Conservation (phyloP, 176 grass and related monocot species). For the sorghum (Sorghum bicolor) region Sorghum_bicolor_NCBIv3 NC_012878.2:39974501-39975000, state of each 20-base stretch:
- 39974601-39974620: no score
- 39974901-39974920: not conserved
- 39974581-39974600: no score
- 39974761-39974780: not conserved
- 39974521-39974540: no score
- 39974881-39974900: not conserved
- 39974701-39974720: not conserved
- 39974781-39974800: not conserved
- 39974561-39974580: no score
- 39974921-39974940: not conserved
- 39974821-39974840: not conserved
- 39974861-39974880: not conserved
- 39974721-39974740: not conserved
- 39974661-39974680: not conserved
- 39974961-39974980: not conserved
- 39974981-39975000: not conserved
- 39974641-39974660: not conserved
- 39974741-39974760: not conserved
- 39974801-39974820: not conserved
- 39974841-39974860: not conserved
- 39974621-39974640: not conserved
- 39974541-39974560: no score
- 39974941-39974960: not conserved
- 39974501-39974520: no score
- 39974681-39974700: not conserved